Base-by-base conservation (phyloP, 139 green algal genomes). In the Closterium sp. region DNA sequence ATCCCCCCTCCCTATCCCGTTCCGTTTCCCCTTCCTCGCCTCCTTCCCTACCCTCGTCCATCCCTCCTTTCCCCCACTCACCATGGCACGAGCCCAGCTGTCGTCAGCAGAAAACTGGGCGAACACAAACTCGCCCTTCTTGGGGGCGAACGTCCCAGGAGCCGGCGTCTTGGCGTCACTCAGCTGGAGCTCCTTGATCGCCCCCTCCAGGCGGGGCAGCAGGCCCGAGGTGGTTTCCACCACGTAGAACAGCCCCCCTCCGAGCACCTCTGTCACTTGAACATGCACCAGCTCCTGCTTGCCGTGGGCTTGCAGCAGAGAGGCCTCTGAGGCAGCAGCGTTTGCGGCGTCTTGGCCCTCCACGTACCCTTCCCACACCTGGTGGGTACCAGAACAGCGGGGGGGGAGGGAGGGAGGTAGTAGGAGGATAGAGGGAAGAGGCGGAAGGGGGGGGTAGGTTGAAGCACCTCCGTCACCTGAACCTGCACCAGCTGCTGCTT, bases 391-490 rank as follows among this genome's bases (percentile, higher is more conserved):
- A 12, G 0, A 19, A 19, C 16, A 12, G 55, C 36, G 55, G 4
- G 1, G 38, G 38, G 4, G 0, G 4, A 12, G 38, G 38, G 38
- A 66, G 38, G 38, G 38, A 66, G 38, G 19, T 8, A 66, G 4
- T 10, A 66, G 38, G 38, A 12, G 6, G 55, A 19, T 16, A 76
- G 55, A 6, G 38, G 38, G 10, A 66, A 12, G 10, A 66, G 5
- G 38, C 5, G 38, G 38, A 66, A 10, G 3, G 38, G n/a, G n/a
- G n/a, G n/a, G n/a, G n/a, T n/a, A n/a, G n/a, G n/a, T n/a, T n/a
- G n/a, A n/a, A 94, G 87, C 76, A 98, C 95, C 32, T 99, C 97
- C 19, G 97, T 98, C 36, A 99, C 96, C 23, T 96, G 93, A 38
- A 99, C 96, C 84, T 93, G 35, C 88, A 87, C 4, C 38, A 89